Base-by-base conservation (phyloP, 2,329 filamentous ascomycete species). In the Tothia fuscella region DNA sequence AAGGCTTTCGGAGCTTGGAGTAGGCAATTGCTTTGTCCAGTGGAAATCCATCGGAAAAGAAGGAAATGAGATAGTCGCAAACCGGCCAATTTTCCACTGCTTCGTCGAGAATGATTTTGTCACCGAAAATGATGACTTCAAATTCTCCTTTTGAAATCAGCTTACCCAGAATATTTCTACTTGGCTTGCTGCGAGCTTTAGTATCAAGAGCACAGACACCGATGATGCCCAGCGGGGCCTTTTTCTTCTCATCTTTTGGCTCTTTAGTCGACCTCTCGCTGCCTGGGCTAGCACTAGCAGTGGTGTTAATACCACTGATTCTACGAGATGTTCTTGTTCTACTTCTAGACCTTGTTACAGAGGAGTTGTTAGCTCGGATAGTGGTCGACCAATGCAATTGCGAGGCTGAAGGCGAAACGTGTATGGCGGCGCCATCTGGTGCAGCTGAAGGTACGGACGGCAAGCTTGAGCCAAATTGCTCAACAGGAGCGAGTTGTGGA, bases 31-130 rank as follows among this genome's bases (percentile, higher is more conserved):
- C 91, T 59, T 98, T 98, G 50, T 96, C 88, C 35, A 98, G 66
- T 0, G 91, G 91, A 51, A 98, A 98, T 1, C 91, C 91, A 59
- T 95, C 89, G 0, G 89, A 96, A 62, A 96, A 98, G 65, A 98
- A 98, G 3, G 88, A 94, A 54, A 98, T 94, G 43, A 98, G 66
- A 54, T 93, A 98, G 63, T 98, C 91, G 61, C 86, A 93, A 42
- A 93, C 78, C 14, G 88, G 88, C 88, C 88, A 95, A 57, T 95
- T 93, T 62, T 93, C 87, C 43, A 95, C 82, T 48, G 83, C 84
- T 73, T 98, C 91, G 55, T 98, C 91, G 26, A 98, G 70, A 51
- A 98, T 98, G 32, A 95, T 89, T 64, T 98, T 98, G 66, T 98
- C 91, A 36, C 91, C 93, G 65, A 98, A 98, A 10, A 98, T 89